A percentile compares a stretch with the other conserved stretches of the same genome.
These are phyloP conservation scores for Hygrophorus russula DNA, from an alignment of 768 basidiomycete species.

Conservation along the genomic window DNA sequence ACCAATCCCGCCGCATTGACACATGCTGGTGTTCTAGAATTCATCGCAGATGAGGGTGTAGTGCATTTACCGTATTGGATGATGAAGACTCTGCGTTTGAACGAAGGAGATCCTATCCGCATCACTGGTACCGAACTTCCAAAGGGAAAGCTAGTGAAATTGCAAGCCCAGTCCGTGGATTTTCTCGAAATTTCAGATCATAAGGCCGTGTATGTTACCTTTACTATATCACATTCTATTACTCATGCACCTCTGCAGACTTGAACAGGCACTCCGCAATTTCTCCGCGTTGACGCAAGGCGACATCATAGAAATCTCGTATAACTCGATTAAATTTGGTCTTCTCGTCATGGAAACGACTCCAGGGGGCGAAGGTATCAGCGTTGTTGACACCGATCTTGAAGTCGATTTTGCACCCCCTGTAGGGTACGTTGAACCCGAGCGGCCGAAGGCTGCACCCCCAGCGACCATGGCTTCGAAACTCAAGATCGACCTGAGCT, in stretches of 20 bases:
- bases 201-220: slow-evolving; percentile 70
- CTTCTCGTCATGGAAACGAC: slow-evolving; percentile 90
- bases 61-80: slow-evolving; percentile 98
- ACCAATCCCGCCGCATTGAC: slow-evolving; percentile 74
- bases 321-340: slow-evolving; percentile 92
- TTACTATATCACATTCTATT: background rate
- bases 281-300: slow-evolving; percentile 89
- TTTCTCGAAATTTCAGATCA: slow-evolving; percentile 97
- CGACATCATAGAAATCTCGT: slow-evolving; percentile 96
- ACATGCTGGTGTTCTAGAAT: slow-evolving; percentile 96
- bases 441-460: slow-evolving; percentile 70
- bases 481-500: slow-evolving; percentile 86
- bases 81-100: slow-evolving; percentile 92
- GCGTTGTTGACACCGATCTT: slow-evolving; percentile 88
- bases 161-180: slow-evolving; percentile 91
- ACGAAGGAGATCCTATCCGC: slow-evolving; percentile 92
- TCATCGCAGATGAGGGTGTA: slow-evolving; percentile 93
- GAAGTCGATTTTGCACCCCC: slow-evolving; percentile 97
- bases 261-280: slow-evolving; percentile 91
- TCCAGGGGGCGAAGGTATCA: slow-evolving; percentile 83
- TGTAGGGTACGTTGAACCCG: slow-evolving; percentile 89
- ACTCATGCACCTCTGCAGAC: slow-evolving; percentile 30
- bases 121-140: slow-evolving; percentile 80
- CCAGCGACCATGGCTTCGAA: slow-evolving; percentile 93
- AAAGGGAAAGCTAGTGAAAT: slow-evolving; percentile 93